A percentile compares a stretch with the other conserved stretches of the same genome.
Evolutionary conservation across 768 basidiomycete species (phyloP).

Genomic region (Suillus lakei): DNA sequence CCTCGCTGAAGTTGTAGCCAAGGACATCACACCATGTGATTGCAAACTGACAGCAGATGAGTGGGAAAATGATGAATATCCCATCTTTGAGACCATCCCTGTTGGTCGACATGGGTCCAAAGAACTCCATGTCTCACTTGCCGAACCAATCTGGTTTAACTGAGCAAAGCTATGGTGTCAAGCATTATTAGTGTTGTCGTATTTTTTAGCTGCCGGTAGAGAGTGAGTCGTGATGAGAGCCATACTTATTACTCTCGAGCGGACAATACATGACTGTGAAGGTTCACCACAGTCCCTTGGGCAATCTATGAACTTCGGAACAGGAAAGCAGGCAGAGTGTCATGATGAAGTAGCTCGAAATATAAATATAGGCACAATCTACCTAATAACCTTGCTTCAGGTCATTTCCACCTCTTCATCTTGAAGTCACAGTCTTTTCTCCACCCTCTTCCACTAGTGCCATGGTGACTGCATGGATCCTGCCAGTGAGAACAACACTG

Average conservation of each 20-base stretch:
- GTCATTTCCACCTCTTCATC: neutral
- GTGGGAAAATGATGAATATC: constrained; percentile 20
- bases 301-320: too few relatives aligned
- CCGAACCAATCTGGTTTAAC: constrained; percentile 14
- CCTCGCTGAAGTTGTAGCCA: neutral
- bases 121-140: constrained; percentile 11
- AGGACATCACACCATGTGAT: constrained; percentile 10
- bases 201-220: neutral
- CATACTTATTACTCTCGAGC: too few relatives aligned
- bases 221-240: too few relatives aligned
- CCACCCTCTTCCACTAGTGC: neutral
- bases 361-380: too few relatives aligned
- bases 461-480: neutral
- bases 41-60: constrained; percentile 20
- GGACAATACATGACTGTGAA: too few relatives aligned
- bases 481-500: neutral
- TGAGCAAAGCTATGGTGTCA: constrained; percentile 21
- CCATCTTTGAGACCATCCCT: constrained; percentile 12
- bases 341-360: too few relatives aligned
- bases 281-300: too few relatives aligned
- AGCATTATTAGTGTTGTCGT: constrained; percentile 4
- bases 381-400: too few relatives aligned
- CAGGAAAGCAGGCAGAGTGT: too few relatives aligned
- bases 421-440: neutral
- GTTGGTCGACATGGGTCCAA: constrained; percentile 8